Evolutionary conservation across 148 eudicot species (phyloP).

Genomic region (Bassia scoparia): DNA sequence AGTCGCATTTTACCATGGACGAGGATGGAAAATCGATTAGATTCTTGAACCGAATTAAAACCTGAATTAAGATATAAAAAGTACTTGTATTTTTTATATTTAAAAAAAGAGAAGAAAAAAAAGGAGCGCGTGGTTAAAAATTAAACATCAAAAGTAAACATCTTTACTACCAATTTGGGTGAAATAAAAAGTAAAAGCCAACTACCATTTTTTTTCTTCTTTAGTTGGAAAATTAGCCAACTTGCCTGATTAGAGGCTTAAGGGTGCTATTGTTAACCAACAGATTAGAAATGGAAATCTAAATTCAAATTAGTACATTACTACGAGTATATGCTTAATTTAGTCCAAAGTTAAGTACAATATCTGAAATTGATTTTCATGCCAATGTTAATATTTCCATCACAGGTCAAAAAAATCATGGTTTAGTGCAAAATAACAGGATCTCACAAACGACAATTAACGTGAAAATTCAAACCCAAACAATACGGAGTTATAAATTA

Average conservation of each 20-base stretch:
- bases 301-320: neutral
- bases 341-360: constrained; percentile 5
- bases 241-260: constrained; percentile 19
- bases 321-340: neutral
- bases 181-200: constrained; percentile 11
- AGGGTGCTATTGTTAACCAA: constrained; percentile 14
- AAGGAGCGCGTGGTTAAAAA: constrained; percentile 26
- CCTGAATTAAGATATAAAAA: too few species aligned
- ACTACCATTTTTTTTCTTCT: constrained; percentile 5
- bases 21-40: too few species aligned
- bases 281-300: constrained; percentile 15
- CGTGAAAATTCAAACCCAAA: neutral
- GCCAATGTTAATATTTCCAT: neutral
- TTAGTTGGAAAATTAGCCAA: neutral
- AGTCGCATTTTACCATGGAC: too few species aligned
- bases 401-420: neutral
- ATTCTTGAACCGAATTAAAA: too few species aligned
- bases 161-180: constrained; percentile 7
- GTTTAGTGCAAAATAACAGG: neutral
- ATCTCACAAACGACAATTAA: neutral
- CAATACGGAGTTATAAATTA: neutral
- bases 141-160: neutral
- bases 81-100: too few species aligned
- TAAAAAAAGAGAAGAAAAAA: too few species aligned
- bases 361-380: neutral